These are phyloP conservation scores for Lactarius pseudohatsudake DNA, from an alignment of 768 basidiomycete species.

Conservation along the genomic window DNA sequence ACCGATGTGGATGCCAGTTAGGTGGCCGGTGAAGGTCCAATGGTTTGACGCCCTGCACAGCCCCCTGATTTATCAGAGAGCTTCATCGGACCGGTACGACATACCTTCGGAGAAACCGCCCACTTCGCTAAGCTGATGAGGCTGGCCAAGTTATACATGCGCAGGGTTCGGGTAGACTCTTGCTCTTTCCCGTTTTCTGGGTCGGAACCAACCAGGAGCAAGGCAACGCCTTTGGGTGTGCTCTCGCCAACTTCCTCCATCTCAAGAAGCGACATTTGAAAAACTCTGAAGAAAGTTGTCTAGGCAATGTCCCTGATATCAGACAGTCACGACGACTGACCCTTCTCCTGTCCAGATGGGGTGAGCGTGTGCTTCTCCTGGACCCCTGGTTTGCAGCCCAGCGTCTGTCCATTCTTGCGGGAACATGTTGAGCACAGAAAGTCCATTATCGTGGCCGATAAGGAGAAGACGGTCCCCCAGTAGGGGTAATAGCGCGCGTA, in stretches of 20 bases:
- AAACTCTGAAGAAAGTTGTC: constrained; percentile 49
- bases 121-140: constrained; percentile 74
- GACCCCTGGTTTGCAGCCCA: constrained; percentile 48
- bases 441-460: constrained; percentile 75
- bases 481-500: constrained; percentile 73
- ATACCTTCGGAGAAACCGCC: constrained; percentile 66
- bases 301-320: not conserved
- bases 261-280: constrained; percentile 77
- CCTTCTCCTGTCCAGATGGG: constrained; percentile 77
- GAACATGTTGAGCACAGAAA: constrained; percentile 82
- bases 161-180: constrained; percentile 55
- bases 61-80: constrained; percentile 1
- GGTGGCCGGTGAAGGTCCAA: constrained; percentile 56
- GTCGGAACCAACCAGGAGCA: constrained; percentile 71
- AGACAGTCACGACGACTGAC: constrained; percentile 41
- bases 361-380: constrained; percentile 66
- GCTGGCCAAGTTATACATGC: constrained; percentile 84
- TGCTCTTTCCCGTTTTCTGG: constrained; percentile 53
- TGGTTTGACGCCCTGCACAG: constrained; percentile 53
- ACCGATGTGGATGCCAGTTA: constrained; percentile 51
- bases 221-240: constrained; percentile 69
- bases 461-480: constrained; percentile 64
- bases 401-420: constrained; percentile 65
- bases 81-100: constrained; percentile 12
- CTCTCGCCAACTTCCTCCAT: constrained; percentile 54